Evolutionary conservation across 768 basidiomycete genomes (phyloP), one percentile per base, ranked within the genome.

Genomic region (Amanita molliuscula): DNA sequence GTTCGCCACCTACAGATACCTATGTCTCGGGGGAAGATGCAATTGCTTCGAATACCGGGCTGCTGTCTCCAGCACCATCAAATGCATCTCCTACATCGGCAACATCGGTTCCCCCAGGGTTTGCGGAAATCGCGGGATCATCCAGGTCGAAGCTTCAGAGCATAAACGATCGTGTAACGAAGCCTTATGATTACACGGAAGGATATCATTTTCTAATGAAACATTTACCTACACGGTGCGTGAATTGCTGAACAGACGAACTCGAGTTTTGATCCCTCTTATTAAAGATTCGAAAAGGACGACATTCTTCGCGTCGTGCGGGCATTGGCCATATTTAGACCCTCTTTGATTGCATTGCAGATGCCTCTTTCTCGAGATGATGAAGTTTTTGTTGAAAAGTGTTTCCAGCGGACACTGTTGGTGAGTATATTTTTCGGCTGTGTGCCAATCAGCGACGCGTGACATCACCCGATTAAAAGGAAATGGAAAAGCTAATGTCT

Each of bases 141-240:
- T 56, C 60, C 48, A 59, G 62, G 26, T 71, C 70, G 3, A 66
- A 71, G 54, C 59, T 77, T 52, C 74, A 82, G 70, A 68, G 76
- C 69, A 67, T 88, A 71, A 68, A 74, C 71, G 73, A 79, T 67
- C 63, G 81, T 77, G 74, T 83, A 40, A 78, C 81, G 13, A 73
- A 77, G 60, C 87, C 91, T 4, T 95, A 92, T 61, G 92, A 95
- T 62, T 96, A 97, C 60, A 95, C 91, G 13, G 87, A 96, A 70
- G 92, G 92, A 18, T 97, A 97, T 62, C 95, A 96, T 64, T 89
- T 88, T 63, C 72, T 97, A 57, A 97, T 98, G 91, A 88, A 91
- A 68, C 88, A 92, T 66, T 72, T 98, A 45, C 84, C 84, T 37
- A 78, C 71, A 58, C 79, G 84, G 91, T 88, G 63, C 67, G 84